phyloP scores from a whole-genome alignment of 768 basidiomycete species.

The Cystobasidium tubakii region DNA sequence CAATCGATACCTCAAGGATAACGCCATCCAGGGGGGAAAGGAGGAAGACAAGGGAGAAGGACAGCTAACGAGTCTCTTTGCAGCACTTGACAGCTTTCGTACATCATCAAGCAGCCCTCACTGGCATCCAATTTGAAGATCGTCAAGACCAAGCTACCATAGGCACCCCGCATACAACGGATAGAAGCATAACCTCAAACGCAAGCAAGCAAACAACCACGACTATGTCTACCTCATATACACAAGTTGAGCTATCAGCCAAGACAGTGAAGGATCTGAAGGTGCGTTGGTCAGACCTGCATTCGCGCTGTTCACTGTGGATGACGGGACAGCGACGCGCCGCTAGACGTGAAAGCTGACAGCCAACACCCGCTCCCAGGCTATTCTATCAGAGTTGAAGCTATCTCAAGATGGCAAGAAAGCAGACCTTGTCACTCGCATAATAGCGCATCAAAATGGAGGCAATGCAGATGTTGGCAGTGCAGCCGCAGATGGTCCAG shows the following conservation, averaged over 20 bases:
- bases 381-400: slow-evolving; percentile 13
- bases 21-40: background rate
- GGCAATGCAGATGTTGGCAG: background rate
- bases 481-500: background rate
- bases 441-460: slow-evolving; percentile 21
- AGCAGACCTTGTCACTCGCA: slow-evolving; percentile 25
- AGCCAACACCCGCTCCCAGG: background rate
- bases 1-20: background rate
- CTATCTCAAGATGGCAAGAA: slow-evolving; percentile 7
- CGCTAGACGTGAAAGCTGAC: background rate
- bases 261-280: slow-evolving; percentile 27
- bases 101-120: too few species aligned
- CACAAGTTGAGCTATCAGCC: slow-evolving; percentile 20
- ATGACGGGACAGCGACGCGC: background rate
- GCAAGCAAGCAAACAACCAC: background rate
- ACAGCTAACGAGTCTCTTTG: background rate
- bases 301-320: background rate
- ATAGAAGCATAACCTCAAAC: too few species aligned
- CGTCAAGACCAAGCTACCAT: background rate
- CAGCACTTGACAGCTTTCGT: background rate
- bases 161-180: too few species aligned
- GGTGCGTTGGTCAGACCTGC: background rate
- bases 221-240: background rate
- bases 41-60: background rate
- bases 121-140: too few species aligned